Evolutionary conservation across 306 rosid species (phyloP).

Genomic region (Hylodesmum podocarpum): DNA sequence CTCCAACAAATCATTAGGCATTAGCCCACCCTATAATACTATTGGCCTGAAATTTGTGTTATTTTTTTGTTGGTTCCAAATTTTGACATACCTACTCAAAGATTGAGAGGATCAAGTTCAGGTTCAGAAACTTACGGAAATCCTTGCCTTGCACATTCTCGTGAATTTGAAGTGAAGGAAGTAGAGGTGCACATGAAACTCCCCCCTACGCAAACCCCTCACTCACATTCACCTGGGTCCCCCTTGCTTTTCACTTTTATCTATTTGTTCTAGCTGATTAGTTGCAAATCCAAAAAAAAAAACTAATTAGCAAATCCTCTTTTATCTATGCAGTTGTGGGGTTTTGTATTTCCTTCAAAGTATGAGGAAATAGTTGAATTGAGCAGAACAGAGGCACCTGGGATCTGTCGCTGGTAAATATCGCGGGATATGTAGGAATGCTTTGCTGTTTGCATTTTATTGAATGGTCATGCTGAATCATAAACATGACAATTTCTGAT

Average conservation of each 20-base stretch:
- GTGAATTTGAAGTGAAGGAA: constrained; percentile 87
- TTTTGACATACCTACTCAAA: constrained; percentile 33
- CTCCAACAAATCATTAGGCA: neutral
- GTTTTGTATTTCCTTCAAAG: constrained; percentile 78
- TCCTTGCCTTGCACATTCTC: constrained; percentile 86
- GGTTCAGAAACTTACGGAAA: constrained; percentile 84
- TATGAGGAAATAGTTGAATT: constrained; percentile 73
- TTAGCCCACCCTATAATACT: neutral
- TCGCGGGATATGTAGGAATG: neutral
- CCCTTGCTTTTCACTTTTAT: neutral
- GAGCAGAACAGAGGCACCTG: constrained; percentile 77
- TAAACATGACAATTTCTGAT: neutral
- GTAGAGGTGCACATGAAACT: constrained; percentile 61
- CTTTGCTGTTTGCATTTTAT: constrained; percentile 28
- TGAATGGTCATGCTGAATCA: constrained; percentile 1
- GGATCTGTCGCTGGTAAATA: constrained; percentile 79
- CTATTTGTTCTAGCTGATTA: constrained; percentile 14
- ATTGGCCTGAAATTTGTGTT: neutral
- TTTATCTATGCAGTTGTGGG: constrained; percentile 79
- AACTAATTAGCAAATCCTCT: neutral
- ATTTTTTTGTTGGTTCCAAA: neutral
- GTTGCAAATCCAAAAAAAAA: neutral
- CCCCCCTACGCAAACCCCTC: neutral
- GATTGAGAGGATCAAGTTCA: constrained; percentile 89
- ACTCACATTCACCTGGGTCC: neutral